Base-by-base conservation (phyloP, 805 yeast genomes). In the Starmerella cellae region DNA sequence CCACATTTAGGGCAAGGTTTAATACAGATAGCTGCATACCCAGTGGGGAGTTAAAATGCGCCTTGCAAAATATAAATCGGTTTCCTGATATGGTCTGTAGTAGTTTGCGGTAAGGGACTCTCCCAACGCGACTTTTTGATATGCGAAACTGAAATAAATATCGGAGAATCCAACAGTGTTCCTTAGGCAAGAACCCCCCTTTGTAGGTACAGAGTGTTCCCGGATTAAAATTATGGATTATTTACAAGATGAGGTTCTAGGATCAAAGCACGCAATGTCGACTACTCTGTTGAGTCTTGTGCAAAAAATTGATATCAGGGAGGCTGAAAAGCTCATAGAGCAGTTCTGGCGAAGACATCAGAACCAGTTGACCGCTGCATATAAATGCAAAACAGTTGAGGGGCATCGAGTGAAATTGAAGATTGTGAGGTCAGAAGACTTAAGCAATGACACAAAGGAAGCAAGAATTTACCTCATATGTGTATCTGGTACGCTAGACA, bases 221-320 rank as follows among this genome's bases (percentile, higher is more conserved):
- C n/a, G n/a, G n/a, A n/a, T n/a, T 14, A 11, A 4, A 18, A 28
- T n/a, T 13, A 41, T 37, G 36, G 32, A 40, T 2, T 40, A 30
- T n/a, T 44, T 44, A 2, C 31, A 39, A 13, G 47, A 49, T n/a
- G 30, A 41, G 21, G 19, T 47, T 1, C 30, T 45, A 14, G 49
- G 48, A 8, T 26, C 35, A 24, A 40, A 39, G 18, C 23, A 17
- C 8, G 30, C 51, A 2, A 42, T 51, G 1, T 36, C 48, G 2
- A 19, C 46, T 4, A 31, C 31, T 3, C 35, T 45, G 9, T 20
- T 47, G 22, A 42, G 51, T 16, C 37, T 45, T 3, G 18, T 41
- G 19, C 35, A 29, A 4, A 18, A 28, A 2, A 27, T 41, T 3
- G 21, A 43, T 3, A 2, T 39, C 2, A 6, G 2, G 0, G 45